Evolutionary conservation across 2,329 filamentous ascomycete genomes (phyloP).

Genomic region (Fusarium miscanthi): DNA sequence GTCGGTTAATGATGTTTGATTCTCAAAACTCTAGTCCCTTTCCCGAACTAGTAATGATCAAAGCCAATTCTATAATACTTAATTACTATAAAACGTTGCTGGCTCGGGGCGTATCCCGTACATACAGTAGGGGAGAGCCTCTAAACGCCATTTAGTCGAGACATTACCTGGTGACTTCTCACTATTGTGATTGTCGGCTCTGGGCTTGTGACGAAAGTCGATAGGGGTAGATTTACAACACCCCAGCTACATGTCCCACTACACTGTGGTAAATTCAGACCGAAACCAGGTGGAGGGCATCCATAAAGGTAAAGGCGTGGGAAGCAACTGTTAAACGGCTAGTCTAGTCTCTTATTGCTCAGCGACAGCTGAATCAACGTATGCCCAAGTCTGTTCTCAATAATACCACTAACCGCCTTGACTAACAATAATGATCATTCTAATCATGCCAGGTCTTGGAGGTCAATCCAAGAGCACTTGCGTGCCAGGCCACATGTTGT

Average conservation of each 20-base stretch:
- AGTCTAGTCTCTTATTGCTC: not conserved
- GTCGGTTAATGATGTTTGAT: not conserved
- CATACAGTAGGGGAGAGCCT: not conserved
- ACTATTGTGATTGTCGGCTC: not conserved
- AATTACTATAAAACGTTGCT: not conserved
- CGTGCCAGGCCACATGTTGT: conserved; percentile 8
- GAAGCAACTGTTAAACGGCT: not conserved
- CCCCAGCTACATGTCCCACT: not conserved
- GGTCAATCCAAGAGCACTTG: not conserved
- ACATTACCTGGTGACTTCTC: not conserved
- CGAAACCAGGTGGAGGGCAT: not conserved
- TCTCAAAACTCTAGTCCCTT: not conserved
- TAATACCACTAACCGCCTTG: not conserved
- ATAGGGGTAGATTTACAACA: not conserved
- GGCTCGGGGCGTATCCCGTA: conserved; percentile 5
- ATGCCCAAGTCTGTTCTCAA: not conserved
- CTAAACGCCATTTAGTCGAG: conserved; percentile 4
- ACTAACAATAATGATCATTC: not conserved
- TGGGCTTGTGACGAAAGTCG: not conserved
- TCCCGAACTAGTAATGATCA: not conserved
- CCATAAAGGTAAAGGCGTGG: not conserved
- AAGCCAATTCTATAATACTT: not conserved
- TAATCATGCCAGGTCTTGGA: not conserved
- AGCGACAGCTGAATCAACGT: not conserved
- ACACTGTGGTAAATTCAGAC: not conserved